Evolutionary conservation across 305 asterid genomes (phyloP).

Genomic region (Solanum hybrid): DNA sequence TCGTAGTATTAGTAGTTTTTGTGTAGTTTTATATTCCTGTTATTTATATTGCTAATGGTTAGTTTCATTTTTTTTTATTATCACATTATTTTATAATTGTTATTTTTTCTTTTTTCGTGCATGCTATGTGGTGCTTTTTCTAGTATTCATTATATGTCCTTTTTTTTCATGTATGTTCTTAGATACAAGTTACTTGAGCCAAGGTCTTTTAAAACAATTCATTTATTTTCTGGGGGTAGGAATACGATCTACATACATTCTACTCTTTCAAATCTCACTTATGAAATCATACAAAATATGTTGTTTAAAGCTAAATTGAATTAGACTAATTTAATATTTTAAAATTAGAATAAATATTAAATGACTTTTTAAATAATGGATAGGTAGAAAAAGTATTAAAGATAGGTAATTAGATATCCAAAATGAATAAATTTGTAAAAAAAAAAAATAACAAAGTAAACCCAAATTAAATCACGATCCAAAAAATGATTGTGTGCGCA

Average conservation of each 20-base stretch:
- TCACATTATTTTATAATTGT: not conserved
- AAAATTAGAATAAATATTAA: no score
- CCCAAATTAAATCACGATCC: not conserved
- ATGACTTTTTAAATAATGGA: no score
- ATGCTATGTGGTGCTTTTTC: not conserved
- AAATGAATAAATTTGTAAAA: not conserved
- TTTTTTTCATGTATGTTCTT: no score
- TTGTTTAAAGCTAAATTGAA: not conserved
- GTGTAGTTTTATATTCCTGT: not conserved
- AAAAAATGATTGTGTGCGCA: not conserved
- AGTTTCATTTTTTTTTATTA: no score
- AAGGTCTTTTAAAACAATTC: not conserved
- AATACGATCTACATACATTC: not conserved
- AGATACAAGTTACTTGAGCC: not conserved
- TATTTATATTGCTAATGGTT: not conserved
- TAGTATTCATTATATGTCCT: not conserved
- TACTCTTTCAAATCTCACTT: not conserved
- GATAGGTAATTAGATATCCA: not conserved
- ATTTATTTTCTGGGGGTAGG: accelerated
- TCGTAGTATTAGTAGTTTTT: not conserved
- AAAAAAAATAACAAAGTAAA: not conserved
- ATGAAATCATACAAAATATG: not conserved
- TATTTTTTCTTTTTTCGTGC: not conserved
- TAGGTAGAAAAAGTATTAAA: not conserved
- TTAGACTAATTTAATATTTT: no score